Evolutionary conservation across 305 asterid species (phyloP).

Genomic region (Fraxinus dipetala): DNA sequence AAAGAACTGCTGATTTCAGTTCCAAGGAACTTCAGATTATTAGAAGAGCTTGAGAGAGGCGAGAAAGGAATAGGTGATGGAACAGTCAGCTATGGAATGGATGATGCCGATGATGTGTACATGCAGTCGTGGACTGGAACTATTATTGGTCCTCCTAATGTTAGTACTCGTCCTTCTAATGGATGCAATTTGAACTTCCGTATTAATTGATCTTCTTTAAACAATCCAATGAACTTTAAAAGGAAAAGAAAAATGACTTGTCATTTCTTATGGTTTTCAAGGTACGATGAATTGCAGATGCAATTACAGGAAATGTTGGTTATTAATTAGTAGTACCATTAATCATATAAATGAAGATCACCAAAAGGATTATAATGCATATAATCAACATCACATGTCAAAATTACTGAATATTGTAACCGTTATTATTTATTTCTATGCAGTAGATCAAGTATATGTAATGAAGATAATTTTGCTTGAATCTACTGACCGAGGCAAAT

Average conservation of each 20-base stretch:
- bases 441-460: neutral
- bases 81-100: slow-evolving; percentile 92
- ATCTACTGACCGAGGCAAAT: neutral
- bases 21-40: slow-evolving; percentile 77
- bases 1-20: slow-evolving; percentile 40
- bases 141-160: slow-evolving; percentile 82
- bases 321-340: neutral
- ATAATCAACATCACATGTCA: neutral
- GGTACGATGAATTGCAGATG: neutral
- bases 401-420: neutral
- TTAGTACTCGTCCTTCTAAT: slow-evolving; percentile 29
- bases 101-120: slow-evolving; percentile 75
- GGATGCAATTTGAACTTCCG: neutral
- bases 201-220: neutral
- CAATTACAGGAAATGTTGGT: neutral
- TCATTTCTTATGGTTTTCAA: neutral
- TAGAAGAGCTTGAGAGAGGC: slow-evolving; percentile 88
- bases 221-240: neutral
- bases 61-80: slow-evolving; percentile 95
- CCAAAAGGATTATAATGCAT: neutral
- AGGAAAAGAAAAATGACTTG: neutral
- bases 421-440: neutral
- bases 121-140: slow-evolving; percentile 95
- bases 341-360: neutral
- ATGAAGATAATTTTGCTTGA: neutral